Conservation (phyloP, 2,329 filamentous ascomycete species). For the Colletotrichum nymphaeae region DNA sequence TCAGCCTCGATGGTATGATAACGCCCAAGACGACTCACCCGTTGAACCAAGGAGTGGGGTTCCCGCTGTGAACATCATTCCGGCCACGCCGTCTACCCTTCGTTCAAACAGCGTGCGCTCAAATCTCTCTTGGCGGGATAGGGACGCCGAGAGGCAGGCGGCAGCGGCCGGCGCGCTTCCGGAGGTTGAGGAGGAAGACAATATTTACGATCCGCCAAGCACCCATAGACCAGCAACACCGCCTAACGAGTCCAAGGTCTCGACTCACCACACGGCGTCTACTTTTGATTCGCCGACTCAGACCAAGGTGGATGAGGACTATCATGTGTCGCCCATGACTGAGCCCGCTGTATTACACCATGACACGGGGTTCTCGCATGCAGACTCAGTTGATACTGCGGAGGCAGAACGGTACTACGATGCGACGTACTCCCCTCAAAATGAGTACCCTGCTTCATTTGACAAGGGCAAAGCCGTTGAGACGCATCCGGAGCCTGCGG, state of each 20-base stretch:
- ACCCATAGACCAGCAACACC: conserved; percentile 2
- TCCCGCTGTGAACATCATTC: conserved; percentile 32
- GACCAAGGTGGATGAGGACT: background rate
- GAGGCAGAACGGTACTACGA: conserved; percentile 1
- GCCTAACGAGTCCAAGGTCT: background rate
- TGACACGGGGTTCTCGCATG: background rate
- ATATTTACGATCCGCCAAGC: conserved; percentile 23
- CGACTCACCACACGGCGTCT: background rate
- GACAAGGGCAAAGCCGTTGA: conserved; percentile 13
- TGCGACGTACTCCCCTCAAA: background rate
- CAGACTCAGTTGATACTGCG: background rate
- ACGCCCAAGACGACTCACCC: conserved; percentile 28
- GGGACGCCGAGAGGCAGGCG: conserved; percentile 14
- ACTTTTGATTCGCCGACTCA: conserved; percentile 3
- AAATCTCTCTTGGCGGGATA: conserved; percentile 19
- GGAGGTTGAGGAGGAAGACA: conserved; percentile 27
- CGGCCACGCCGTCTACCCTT: conserved; percentile 28
- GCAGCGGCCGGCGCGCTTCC: conserved; percentile 7
- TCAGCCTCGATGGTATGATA: conserved; percentile 23
- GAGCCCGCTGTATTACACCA: conserved; percentile 17
- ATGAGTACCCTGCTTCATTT: background rate
- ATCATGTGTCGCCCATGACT: conserved; percentile 14
- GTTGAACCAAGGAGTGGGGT: conserved; percentile 25
- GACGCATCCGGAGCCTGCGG: background rate
- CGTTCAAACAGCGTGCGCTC: conserved; percentile 33